These are phyloP conservation scores for Hydrangea macrophylla DNA, from an alignment of 148 eudicot genomes.

Conservation along the genomic window DNA sequence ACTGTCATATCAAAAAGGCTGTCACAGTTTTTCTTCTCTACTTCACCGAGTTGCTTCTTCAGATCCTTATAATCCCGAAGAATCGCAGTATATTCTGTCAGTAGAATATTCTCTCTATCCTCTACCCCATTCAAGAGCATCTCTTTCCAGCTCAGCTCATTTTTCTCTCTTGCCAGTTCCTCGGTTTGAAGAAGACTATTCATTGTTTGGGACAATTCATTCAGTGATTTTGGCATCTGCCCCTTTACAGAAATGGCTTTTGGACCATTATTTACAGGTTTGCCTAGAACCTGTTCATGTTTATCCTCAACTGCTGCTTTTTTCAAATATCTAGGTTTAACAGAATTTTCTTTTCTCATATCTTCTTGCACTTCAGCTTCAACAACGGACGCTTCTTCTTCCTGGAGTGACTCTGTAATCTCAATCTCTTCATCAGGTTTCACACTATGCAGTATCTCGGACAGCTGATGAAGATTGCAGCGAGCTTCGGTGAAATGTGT, in stretches of 20 bases:
- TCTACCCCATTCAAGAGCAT: slow-evolving; percentile 59
- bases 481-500: slow-evolving; percentile 49
- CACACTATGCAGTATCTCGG: slow-evolving; percentile 45
- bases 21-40: slow-evolving; percentile 50
- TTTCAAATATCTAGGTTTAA: not conserved
- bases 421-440: slow-evolving; percentile 54
- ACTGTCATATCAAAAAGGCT: slow-evolving; percentile 34
- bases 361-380: slow-evolving; percentile 4
- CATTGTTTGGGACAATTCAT: not conserved
- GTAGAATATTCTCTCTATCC: slow-evolving; percentile 67
- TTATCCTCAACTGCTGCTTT: slow-evolving; percentile 6
- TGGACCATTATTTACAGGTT: slow-evolving; percentile 2
- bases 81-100: slow-evolving; percentile 65
- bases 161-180: slow-evolving; percentile 22
- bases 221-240: slow-evolving; percentile 1
- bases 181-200: not conserved
- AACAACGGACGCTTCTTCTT: not conserved
- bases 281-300: slow-evolving; percentile 1
- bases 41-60: slow-evolving; percentile 59
- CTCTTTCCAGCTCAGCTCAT: slow-evolving; percentile 61
- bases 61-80: slow-evolving; percentile 65
- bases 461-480: slow-evolving; percentile 38
- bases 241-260: slow-evolving; percentile 6
- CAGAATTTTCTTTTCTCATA: slow-evolving; percentile 12
- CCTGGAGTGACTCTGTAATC: not conserved